Conservation (phyloP, 345 rosid genomes). For the Arabidopsis suecica region DNA sequence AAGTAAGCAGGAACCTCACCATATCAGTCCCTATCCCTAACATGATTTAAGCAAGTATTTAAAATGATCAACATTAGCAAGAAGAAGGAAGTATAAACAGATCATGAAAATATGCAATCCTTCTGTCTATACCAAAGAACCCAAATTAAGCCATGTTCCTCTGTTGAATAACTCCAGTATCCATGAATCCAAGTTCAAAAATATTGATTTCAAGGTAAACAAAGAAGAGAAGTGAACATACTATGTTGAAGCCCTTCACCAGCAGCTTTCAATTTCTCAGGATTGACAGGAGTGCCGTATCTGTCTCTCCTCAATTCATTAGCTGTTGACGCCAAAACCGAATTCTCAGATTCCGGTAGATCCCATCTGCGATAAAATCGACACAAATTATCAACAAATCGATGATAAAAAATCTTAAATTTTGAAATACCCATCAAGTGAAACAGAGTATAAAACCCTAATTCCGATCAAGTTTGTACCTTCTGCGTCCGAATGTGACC, state of each 20-base stretch:
- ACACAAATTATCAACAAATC: slow-evolving; percentile 3
- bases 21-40: background rate
- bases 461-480: slow-evolving; percentile 48
- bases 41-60: background rate
- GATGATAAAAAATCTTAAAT: background rate
- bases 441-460: slow-evolving; percentile 18
- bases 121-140: slow-evolving; percentile 6
- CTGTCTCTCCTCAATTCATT: slow-evolving; percentile 73
- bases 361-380: slow-evolving; percentile 65
- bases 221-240: slow-evolving; percentile 40
- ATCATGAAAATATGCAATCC: background rate
- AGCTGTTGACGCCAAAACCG: slow-evolving; percentile 72
- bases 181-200: background rate
- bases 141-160: background rate
- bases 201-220: background rate
- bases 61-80: slow-evolving; percentile 7
- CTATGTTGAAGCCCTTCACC: slow-evolving; percentile 78
- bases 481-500: slow-evolving; percentile 90
- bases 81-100: background rate
- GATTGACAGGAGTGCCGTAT: slow-evolving; percentile 54
- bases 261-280: slow-evolving; percentile 87
- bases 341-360: slow-evolving; percentile 57
- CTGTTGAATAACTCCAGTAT: background rate
- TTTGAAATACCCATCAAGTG: slow-evolving; percentile 7
- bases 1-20: slow-evolving; percentile 4